Base-by-base conservation (phyloP, 768 basidiomycete species). In the Boletus bicolor region DNA sequence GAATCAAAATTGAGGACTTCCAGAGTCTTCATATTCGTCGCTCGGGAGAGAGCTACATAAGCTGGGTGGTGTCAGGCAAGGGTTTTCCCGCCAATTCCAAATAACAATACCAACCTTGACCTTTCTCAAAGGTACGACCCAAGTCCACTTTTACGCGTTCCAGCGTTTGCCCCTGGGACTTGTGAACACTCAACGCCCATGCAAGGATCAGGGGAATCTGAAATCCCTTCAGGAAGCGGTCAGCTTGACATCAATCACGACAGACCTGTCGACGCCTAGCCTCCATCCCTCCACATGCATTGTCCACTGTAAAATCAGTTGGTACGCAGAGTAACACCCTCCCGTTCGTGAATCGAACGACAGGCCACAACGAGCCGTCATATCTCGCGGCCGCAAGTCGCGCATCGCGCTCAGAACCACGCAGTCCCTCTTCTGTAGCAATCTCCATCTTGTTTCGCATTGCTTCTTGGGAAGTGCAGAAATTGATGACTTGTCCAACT, bases 131-230 rank as follows among this genome's bases (percentile, higher is more conserved):
- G 1, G 83, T 87, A 41, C 80, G 78, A 56, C 74, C 68, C 28
- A 95, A 78, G 64, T 94, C 85, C 4, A 94, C 88, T 56, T 85
- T 88, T 54, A 94, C 91, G 47, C 91, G 78, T 49, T 91, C 83
- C 43, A 96, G 73, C 0, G 93, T 95, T 69, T 94, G 93, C 0
- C 93, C 93, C 38, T 96, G 93, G 5, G 87, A 87, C 67, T 95
- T 95, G 73, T 94, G 91, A 36, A 94, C 85, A 46, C 86, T 87
- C 67, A 94, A 76, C 0, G 92, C 91, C 89, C 91, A 94, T 0
- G 93, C 85, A n/a, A 93, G 73, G 49, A 86, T 85, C 6, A 87
- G 61, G 3, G 83, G 82, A 9, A 85, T 60, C 80, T 83, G 37
- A 32, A 59, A 41, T 30, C 46, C 68, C 80, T 4, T 54, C 44